Base-by-base conservation (phyloP, 2,329 filamentous ascomycete species). In the Sporothrix phasma region DNA sequence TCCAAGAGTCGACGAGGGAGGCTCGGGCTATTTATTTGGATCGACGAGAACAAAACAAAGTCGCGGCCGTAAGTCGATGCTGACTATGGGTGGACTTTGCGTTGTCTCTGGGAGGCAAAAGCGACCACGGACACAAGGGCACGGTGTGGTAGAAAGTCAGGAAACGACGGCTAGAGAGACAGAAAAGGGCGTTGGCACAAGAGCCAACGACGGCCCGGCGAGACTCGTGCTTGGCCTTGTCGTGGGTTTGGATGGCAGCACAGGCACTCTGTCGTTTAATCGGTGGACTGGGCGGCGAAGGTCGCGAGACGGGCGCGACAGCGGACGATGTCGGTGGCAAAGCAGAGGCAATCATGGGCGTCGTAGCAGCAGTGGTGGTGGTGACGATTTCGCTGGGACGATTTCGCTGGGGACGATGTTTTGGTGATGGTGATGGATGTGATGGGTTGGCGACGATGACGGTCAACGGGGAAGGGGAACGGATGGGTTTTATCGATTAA, bases 401-500 rank as follows among this genome's bases (percentile, higher is more conserved):
- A n/a, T n/a, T n/a, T n/a, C n/a, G n/a, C n/a, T n/a, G 43, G 43
- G 17, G 43, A 19, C 43, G 43, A 46, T 46, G 43, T 13, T 13
- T 37, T 13, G 19, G 51, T 56, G 49, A 53, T 49, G 62, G 46
- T 19, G 53, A 37, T 41, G 63, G 34, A 39, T 51, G 49, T 45
- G 51, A 53, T 26, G 58, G 15, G 34, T n/a, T 41, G 54, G 24
- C 54, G 54, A 43, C 15, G 54, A 62, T 43, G 13, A 63, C 66
- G 66, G 67, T 62, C 58, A 56, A 67, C 63, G 63, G 65, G 64
- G 66, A 61, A 65, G 68, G 65, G 67, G 59, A 65, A 59, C 22
- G 54, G 49, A 54, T 31, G 54, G 61, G 49, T 26, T 67, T 67
- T n/a, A n/a, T n/a, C n/a, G n/a, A n/a, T 68, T 65, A 65, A 66